These are phyloP conservation scores for Hymenochaete sp. DNA, from an alignment of 1,284 basidiomycete species.

Conservation along the genomic window DNA sequence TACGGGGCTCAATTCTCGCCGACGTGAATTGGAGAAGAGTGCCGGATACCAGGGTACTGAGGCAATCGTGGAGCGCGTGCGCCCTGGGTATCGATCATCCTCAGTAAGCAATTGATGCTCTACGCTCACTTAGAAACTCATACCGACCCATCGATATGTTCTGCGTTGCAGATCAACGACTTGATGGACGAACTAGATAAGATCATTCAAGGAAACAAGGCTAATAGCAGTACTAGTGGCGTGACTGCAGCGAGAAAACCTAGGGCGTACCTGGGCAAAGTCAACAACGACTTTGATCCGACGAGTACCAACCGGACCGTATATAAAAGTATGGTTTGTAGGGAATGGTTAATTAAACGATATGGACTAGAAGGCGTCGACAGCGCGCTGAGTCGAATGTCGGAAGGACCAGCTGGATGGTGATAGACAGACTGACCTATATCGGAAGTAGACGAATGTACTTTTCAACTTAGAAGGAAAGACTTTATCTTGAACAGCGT, in stretches of 20 bases:
- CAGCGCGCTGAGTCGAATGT: not conserved
- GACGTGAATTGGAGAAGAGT: not conserved
- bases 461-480: no score
- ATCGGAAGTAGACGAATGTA: no score
- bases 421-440: not conserved
- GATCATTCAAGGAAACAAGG: not conserved
- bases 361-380: no score
- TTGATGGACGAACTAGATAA: not conserved
- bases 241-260: not conserved
- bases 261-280: not conserved
- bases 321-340: no score
- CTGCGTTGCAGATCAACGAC: not conserved
- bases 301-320: no score
- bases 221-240: not conserved
- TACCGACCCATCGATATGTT: no score
- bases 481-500: no score
- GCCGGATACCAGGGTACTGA: not conserved
- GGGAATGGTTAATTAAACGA: no score
- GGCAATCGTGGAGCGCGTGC: not conserved
- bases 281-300: no score
- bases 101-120: not conserved
- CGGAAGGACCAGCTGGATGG: not conserved
- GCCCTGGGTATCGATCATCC: conserved; percentile 1
- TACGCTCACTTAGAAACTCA: no score
- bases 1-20: not conserved